phyloP scores from a whole-genome alignment of 192 early-diverging fungal species.

The Diversispora epigaea region DNA sequence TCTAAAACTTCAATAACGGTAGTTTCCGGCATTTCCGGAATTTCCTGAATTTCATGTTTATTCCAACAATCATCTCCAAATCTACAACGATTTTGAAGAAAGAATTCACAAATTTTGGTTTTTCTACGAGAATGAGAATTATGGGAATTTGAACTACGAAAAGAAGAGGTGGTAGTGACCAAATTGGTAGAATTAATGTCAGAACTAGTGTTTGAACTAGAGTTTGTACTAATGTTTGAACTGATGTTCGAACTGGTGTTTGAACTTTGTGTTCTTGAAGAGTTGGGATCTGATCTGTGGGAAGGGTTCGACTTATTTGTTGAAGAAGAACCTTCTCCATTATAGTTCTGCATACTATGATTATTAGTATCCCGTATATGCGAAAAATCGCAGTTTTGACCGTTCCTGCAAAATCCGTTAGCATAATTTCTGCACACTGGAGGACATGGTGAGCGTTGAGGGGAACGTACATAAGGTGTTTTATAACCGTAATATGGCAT shows the following conservation, averaged over 20 bases:
- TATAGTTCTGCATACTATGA: not conserved
- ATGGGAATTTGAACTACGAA: no score
- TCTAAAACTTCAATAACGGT: not conserved
- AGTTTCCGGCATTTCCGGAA: not conserved
- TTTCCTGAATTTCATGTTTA: slow-evolving; percentile 22
- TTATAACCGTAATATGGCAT: not conserved
- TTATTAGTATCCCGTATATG: not conserved
- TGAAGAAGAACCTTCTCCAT: not conserved
- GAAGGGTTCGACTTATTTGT: not conserved
- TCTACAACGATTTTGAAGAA: slow-evolving; percentile 25
- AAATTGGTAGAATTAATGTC: no score
- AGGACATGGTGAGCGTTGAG: not conserved
- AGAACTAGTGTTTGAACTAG: not conserved
- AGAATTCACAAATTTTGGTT: slow-evolving; percentile 16
- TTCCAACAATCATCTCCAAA: slow-evolving; percentile 30
- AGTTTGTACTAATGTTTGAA: not conserved
- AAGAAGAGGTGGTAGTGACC: no score
- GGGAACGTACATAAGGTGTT: not conserved
- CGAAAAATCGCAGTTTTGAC: not conserved
- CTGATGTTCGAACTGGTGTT: not conserved
- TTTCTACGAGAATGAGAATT: not conserved
- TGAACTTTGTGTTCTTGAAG: not conserved
- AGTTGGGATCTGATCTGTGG: not conserved
- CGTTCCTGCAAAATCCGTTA: not conserved
- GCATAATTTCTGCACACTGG: not conserved